Evolutionary conservation across 2,329 filamentous ascomycete genomes (phyloP), one percentile per base, ranked within the genome.

Genomic region (Nemania sp.): DNA sequence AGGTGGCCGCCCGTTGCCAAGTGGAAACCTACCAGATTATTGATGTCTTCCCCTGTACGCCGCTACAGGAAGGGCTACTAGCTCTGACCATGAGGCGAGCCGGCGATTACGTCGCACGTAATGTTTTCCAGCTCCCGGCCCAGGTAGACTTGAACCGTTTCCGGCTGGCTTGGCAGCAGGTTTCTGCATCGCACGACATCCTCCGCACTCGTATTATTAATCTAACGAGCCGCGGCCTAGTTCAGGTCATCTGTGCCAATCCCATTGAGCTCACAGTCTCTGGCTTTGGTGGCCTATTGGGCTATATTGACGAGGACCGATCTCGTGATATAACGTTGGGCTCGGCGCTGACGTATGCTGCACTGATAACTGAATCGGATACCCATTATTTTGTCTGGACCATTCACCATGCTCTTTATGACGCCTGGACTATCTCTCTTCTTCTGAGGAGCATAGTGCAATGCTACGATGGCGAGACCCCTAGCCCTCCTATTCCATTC

Each of bases 331-430:
- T 33, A 33, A 36, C 15, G 23, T 43, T 43, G 24, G 31, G 33
- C 37, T 36, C 45, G 17, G 20, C 45, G 15, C 20, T 49, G 37
- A 42, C 26, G 26, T 40, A 31, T 15, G 31, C 44, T 24, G 23
- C 30, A 19, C 14, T 42, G 11, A 24, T 28, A 14, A 22, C 33
- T 30, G 33, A 24, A 17, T 31, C 20, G 24, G 22, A 43, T 22
- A 37, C 28, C 33, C 24, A 20, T 22, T 52, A 63, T 36, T 62
- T 70, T 49, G 58, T 68, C 12, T 65, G 59, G 59, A 68, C 64
- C 1, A 59, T 67, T 19, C 69, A 71, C 41, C 69, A 71, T 36
- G 60, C 62, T 8, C 45, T 69, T 1, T 72, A 68, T 45, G 70
- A 72, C 49, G 70, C 65, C 34, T 70, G 68, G 68, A 67, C 67